Evolutionary conservation across 2,329 filamentous ascomycete genomes (phyloP), one percentile per base, ranked within the genome.

Genomic region (Lomentospora prolificans): DNA sequence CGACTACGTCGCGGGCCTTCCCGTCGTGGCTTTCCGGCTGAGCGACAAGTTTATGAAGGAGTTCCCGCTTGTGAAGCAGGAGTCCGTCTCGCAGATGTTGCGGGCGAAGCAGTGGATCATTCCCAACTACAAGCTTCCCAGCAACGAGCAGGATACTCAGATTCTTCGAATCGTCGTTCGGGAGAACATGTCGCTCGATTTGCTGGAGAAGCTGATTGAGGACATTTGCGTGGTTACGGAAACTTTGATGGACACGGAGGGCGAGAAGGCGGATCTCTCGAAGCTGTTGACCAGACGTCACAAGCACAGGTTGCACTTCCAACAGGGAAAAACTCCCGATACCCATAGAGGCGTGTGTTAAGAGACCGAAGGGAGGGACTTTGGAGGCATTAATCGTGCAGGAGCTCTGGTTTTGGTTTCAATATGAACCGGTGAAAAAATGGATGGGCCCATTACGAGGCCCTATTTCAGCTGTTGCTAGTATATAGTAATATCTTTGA

Each of bases 61-160:
- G 46, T 86, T 75, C 65, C 79, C 81, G 0, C 79, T 84, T 60
- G 72, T 87, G 58, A 81, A 83, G 67, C 85, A 87, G 67, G 82
- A 80, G 56, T 76, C 75, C 4, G 73, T 87, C 12, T 82, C 78
- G 55, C 80, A 84, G 17, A 68, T 87, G 41, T 68, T 87, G 56
- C 75, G 84, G 12, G 79, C 80, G 3, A 83, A 83, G 64, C 82
- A 86, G 67, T 87, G 86, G 71, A 87, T 87, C 58, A 82, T 87
- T 57, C 84, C 84, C 22, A 87, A 87, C 70, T 87, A 87, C 64
- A 78, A 81, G 1, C 72, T 87, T 4, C 84, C 84, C 7, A 83
- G 83, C 0, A 73, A 71, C 46, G 80, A 82, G 64, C 77, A 84
- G 14, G 72, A 77, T 55, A 84, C 72, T 1, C 83, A 87, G 67